Evolutionary conservation across 192 early-diverging fungal species (phyloP).

Genomic region (Coemansia sp.): DNA sequence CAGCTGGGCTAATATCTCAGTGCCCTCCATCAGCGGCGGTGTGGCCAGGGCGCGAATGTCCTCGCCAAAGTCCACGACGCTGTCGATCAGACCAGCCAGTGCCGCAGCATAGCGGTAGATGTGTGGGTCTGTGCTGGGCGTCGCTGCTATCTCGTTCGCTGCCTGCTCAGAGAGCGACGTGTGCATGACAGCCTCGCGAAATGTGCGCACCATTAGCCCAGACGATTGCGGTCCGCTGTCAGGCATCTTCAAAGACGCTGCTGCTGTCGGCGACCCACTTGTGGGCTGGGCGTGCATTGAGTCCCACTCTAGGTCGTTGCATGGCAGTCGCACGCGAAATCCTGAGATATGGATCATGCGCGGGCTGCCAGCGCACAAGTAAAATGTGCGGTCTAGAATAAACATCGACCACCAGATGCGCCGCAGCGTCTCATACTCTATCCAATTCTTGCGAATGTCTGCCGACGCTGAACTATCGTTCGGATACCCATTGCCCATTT

Average conservation of each 20-base stretch:
- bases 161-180: conserved; percentile 47
- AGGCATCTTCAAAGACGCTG: neutral
- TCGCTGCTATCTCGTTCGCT: conserved; percentile 35
- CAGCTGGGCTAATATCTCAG: conserved; percentile 43
- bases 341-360: conserved; percentile 37
- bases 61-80: conserved; percentile 46
- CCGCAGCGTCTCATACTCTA: conserved; percentile 52
- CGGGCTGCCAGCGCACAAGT: conserved; percentile 30
- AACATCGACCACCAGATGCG: conserved; percentile 57
- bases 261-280: conserved; percentile 25
- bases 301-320: conserved; percentile 57
- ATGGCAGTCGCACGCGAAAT: conserved; percentile 51
- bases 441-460: conserved; percentile 37
- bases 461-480: conserved; percentile 10
- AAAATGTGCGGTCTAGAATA: conserved; percentile 44
- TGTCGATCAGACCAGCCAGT: conserved; percentile 46
- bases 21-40: conserved; percentile 42
- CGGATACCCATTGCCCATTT: neutral
- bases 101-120: conserved; percentile 39
- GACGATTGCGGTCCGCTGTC: conserved; percentile 18
- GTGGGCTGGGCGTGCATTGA: conserved; percentile 35
- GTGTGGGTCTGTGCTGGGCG: conserved; percentile 37
- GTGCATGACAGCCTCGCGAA: conserved; percentile 54
- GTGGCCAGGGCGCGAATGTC: conserved; percentile 46
- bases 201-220: conserved; percentile 53